These are phyloP conservation scores for Dioscorea dumetorum DNA, from an alignment of 106 monocot species.

Conservation along the genomic window DNA sequence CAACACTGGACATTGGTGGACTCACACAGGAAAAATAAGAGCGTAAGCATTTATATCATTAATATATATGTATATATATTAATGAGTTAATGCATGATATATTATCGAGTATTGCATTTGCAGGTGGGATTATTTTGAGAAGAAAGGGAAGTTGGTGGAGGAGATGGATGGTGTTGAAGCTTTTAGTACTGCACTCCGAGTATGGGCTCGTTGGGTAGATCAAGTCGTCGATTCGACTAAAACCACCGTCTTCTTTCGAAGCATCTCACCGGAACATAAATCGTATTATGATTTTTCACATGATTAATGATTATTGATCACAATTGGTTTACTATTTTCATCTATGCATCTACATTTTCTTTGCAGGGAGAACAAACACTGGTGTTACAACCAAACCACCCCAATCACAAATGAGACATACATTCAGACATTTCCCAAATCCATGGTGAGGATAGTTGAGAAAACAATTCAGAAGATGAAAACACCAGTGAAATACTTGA, in stretches of 20 bases:
- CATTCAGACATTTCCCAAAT: conserved; percentile 18
- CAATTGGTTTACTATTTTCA: not conserved
- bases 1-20: conserved; percentile 63
- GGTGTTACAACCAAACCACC: conserved; percentile 40
- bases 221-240: not conserved
- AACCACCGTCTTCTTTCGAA: conserved; percentile 34
- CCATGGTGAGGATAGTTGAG: conserved; percentile 21
- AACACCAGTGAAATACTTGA: conserved; percentile 32
- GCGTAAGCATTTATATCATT: conserved; percentile 7
- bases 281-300: not conserved
- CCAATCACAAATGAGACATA: conserved; percentile 33
- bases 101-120: not conserved
- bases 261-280: conserved; percentile 31
- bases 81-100: no score
- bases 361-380: conserved; percentile 28
- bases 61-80: no score
- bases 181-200: conserved; percentile 8
- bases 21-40: conserved; percentile 19
- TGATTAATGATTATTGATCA: not conserved
- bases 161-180: conserved; percentile 11
- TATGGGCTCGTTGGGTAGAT: conserved; percentile 22
- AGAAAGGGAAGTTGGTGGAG: conserved; percentile 7
- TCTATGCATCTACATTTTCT: not conserved
- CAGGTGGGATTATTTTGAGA: conserved; percentile 22
- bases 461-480: conserved; percentile 21